Evolutionary conservation across 441 rosid genomes (phyloP), one percentile per base, ranked within the genome.

Genomic region (Gossypium aridum): DNA sequence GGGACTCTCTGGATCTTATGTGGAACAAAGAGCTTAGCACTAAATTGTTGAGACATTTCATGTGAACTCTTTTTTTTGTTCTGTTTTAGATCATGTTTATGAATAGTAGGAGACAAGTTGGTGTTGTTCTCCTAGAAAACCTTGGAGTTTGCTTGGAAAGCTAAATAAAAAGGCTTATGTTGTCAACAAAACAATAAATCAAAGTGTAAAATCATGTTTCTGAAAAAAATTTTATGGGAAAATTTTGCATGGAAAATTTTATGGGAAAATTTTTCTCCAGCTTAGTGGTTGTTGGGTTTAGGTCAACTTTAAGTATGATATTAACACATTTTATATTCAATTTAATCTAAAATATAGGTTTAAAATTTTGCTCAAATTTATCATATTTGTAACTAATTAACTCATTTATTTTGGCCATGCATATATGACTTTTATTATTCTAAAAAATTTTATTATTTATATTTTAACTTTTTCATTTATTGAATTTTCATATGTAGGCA

Each of bases 1-100:
- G 47, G 98, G 98, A 71, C 89, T 95, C 78, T 87, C 97, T 39
- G 97, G 99, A 43, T 92, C 98, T 19, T 93, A 93, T 69, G 85
- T 93, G 39, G 64, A 60, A 16, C 64, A 60, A 60, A 60, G 64
- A 26, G 64, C 64, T 13, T 60, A 60, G 62, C 26, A 57, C n/a
- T 57, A 22, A 8, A 60, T 31, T 23, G 37, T 60, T 60, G 17
- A 60, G 64, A 4, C 37, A 60, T 16, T 60, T 60, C 37, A 25
- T 13, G 64, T 57, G 4, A 20, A 20, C 7, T 2, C 22, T 55
- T 19, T 20, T n/a, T 9, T 9, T 20, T 28, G 34, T 37, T 3
- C 28, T 59, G 34, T 59, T 59, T 59, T 59, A 10, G 34, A 59
- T 59, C 16, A 59, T 22, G 64, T 12, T n/a, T 59, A 59, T 59